A percentile compares a stretch with the other conserved stretches of the same genome.
Conservation (phyloP, 805 yeast genomes). For the Kodamaea sagamina region DNA sequence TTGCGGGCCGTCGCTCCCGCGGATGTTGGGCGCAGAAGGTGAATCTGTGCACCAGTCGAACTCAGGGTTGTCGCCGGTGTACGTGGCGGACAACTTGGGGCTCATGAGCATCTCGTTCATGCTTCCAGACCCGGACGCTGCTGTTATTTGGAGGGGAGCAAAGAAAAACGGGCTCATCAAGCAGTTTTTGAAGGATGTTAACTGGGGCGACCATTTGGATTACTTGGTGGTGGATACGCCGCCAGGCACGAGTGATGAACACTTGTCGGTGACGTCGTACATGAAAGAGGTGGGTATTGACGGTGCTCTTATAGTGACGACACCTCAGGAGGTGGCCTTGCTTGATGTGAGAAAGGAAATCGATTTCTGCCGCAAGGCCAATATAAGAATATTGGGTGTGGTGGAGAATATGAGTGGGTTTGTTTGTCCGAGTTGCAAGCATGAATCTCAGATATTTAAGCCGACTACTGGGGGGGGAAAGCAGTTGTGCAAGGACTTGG, state of each 20-base stretch:
- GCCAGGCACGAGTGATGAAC: conserved; percentile 98
- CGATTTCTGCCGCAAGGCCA: conserved; percentile 91
- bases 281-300: conserved; percentile 89
- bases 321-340: conserved; percentile 97
- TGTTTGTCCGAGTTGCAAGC: conserved; percentile 93
- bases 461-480: conserved; percentile 98
- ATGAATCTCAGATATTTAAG: conserved; percentile 84
- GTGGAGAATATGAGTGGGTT: conserved; percentile 99
- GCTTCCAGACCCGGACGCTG: conserved; percentile 91
- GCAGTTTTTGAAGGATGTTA: conserved; percentile 90
- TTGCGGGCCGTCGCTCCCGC: conserved; percentile 96
- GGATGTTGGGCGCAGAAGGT: conserved; percentile 88
- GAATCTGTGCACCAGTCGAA: conserved; percentile 87
- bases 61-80: conserved; percentile 96
- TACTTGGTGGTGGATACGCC: conserved; percentile 94
- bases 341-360: conserved; percentile 95
- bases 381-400: conserved; percentile 79
- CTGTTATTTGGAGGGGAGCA: conserved; percentile 97
- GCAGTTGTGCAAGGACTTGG: conserved; percentile 75
- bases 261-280: conserved; percentile 83
- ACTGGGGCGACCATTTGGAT: conserved; percentile 84
- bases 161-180: conserved; percentile 92
- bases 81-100: conserved; percentile 91
- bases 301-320: conserved; percentile 93
- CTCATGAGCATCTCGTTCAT: conserved; percentile 93